Conservation (phyloP, 2,329 filamentous ascomycete species). For the Leptographium galeiforme region DNA sequence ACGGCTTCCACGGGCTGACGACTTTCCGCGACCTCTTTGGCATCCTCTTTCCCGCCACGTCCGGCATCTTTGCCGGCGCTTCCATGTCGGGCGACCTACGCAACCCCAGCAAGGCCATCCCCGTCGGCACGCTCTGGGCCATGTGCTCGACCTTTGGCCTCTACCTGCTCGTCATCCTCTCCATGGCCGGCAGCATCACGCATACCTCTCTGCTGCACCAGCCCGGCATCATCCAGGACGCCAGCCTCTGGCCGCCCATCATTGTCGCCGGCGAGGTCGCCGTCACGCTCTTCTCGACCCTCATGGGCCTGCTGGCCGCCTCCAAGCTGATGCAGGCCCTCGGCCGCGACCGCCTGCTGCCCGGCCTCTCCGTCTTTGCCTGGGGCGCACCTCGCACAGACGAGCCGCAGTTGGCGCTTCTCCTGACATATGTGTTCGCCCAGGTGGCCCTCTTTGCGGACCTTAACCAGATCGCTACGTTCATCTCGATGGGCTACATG, state of each 20-base stretch:
- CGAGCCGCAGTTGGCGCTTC: constrained; percentile 62
- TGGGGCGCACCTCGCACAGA: constrained; percentile 59
- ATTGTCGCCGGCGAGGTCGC: constrained; percentile 74
- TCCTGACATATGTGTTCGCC: constrained; percentile 61
- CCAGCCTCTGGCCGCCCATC: constrained; percentile 60
- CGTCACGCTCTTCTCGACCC: constrained; percentile 68
- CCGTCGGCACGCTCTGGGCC: constrained; percentile 69
- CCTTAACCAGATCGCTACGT: constrained; percentile 76
- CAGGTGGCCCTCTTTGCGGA: constrained; percentile 72
- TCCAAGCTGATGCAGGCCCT: constrained; percentile 77
- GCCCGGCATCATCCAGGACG: constrained; percentile 67
- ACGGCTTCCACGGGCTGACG: constrained; percentile 46
- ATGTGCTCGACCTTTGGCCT: constrained; percentile 62
- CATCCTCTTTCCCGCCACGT: constrained; percentile 65
- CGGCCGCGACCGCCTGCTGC: constrained; percentile 64
- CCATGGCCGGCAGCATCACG: constrained; percentile 65
- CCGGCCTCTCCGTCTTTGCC: constrained; percentile 60
- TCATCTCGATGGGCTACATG: constrained; percentile 83
- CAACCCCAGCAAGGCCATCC: constrained; percentile 73
- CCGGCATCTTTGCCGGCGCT: constrained; percentile 55
- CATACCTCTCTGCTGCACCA: constrained; percentile 60
- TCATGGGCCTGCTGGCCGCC: constrained; percentile 79
- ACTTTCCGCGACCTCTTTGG: constrained; percentile 76
- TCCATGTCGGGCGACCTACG: constrained; percentile 83
- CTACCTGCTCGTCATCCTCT: constrained; percentile 64